These are phyloP conservation scores for Fusarium falciforme DNA, from an alignment of 2,329 filamentous ascomycete species.

Conservation along the genomic window DNA sequence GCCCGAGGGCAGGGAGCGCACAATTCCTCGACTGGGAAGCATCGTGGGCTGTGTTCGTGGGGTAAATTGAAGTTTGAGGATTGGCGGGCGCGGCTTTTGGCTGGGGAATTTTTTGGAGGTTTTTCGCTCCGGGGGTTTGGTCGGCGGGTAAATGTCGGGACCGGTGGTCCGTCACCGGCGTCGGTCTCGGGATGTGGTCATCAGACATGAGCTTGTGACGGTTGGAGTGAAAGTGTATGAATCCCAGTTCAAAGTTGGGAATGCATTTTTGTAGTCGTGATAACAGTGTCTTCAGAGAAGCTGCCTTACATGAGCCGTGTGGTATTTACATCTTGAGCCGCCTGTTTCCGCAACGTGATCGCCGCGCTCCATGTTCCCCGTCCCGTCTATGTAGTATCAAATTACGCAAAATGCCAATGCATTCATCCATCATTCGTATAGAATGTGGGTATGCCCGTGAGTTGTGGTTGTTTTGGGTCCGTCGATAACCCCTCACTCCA, in stretches of 20 bases:
- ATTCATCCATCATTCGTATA: constrained; percentile 13
- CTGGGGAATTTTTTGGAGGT: constrained; percentile 44
- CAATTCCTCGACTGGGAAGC: constrained; percentile 59
- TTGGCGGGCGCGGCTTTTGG: constrained; percentile 12
- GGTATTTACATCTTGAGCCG: constrained; percentile 39
- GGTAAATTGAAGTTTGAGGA: constrained; percentile 26
- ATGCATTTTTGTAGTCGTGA: not conserved
- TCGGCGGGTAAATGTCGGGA: constrained; percentile 52
- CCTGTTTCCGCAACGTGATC: constrained; percentile 17
- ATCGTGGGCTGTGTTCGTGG: constrained; percentile 49
- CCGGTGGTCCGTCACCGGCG: constrained; percentile 21
- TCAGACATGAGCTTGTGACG: constrained; percentile 17
- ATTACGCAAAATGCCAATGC: constrained; percentile 39
- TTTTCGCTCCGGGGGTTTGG: constrained; percentile 14
- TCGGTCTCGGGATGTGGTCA: constrained; percentile 25
- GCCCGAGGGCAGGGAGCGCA: constrained; percentile 52
- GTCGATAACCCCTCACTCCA: constrained; percentile 64
- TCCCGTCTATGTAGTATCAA: constrained; percentile 40
- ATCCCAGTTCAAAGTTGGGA: not conserved
- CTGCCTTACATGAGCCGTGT: constrained; percentile 7
- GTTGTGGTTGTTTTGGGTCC: not conserved
- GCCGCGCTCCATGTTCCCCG: constrained; percentile 22
- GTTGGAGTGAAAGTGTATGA: not conserved
- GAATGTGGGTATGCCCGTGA: not conserved
- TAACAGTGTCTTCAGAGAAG: not conserved